Evolutionary conservation across 192 early-diverging fungal species (phyloP).

Genomic region (Mortierella hygrophila): DNA sequence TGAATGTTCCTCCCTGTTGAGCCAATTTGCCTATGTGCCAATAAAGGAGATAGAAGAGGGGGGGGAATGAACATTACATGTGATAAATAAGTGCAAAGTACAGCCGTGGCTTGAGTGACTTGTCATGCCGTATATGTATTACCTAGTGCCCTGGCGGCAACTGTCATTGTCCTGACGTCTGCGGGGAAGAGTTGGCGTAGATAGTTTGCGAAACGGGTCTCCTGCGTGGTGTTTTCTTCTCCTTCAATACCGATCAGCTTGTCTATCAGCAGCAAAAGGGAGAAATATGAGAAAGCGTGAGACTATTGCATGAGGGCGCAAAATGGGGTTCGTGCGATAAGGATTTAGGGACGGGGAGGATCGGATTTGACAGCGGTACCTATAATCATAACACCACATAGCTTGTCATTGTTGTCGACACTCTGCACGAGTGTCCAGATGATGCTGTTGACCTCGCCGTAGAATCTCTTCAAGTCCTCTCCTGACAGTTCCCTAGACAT

Average conservation of each 20-base stretch:
- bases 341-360: background rate
- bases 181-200: conserved; percentile 81
- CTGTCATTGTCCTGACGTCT: conserved; percentile 74
- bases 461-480: conserved; percentile 79
- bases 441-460: conserved; percentile 82
- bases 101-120: background rate
- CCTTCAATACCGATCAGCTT: conserved; percentile 85
- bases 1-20: conserved; percentile 72
- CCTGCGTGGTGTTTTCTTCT: conserved; percentile 84
- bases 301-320: background rate
- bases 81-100: background rate
- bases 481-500: conserved; percentile 76
- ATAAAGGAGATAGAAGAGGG: background rate
- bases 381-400: conserved; percentile 85
- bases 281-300: background rate
- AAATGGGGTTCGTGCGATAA: background rate
- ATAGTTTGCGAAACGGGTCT: conserved; percentile 86
- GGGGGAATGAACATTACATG: background rate
- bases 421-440: conserved; percentile 87
- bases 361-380: conserved; percentile 59
- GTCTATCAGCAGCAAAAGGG: conserved; percentile 59
- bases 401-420: conserved; percentile 80
- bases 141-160: conserved; percentile 83
- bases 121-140: background rate
- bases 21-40: conserved; percentile 72